Evolutionary conservation across 2,329 filamentous ascomycete genomes (phyloP), one percentile per base, ranked within the genome.

Genomic region (Shiraia bambusicola): DNA sequence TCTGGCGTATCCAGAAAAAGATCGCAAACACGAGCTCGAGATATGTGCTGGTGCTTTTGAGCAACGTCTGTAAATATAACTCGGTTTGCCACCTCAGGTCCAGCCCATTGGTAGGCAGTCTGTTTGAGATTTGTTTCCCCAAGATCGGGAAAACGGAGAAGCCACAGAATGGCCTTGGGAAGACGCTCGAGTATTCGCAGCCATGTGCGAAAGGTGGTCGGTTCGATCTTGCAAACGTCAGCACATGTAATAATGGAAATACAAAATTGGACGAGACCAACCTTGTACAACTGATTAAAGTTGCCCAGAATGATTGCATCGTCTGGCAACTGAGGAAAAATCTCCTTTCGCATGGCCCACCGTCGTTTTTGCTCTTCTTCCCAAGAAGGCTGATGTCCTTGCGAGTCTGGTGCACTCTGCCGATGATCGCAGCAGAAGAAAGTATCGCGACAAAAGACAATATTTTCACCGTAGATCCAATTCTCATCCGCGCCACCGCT

Each of bases 281-380:
- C 91, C 83, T 98, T 98, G 74, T 98, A 98, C 24, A 98, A 76
- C 68, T 98, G 93, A 64, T 98, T 98, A 72, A 98, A 98, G 69
- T 98, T 98, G 6, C 89, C 93, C 44, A 98, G 78, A 57, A 98
- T 96, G 58, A 98, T 83, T 14, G 83, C 80, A 64, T 95, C 85
- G 58, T 97, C 87, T 2, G 82, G 75, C 10, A 98, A 74, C 13
- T 80, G 76, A 0, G 93, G 93, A 59, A 98, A 98, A 28, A 98
- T 72, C 57, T 94, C 84, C 62, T 91, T 94, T 22, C 93, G 85
- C 90, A 97, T 95, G 52, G 81, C 78, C 92, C 93, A 97, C 49
- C 93, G 80, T 43, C 86, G 80, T 15, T 73, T 72, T 66, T 92
- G 87, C 69, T 97, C 92, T 40, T 89, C 83, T 42, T 86, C 81